A percentile compares a stretch with the other conserved stretches of the same genome.
phyloP scores from a whole-genome alignment of 495 filamentous ascomycete genomes.

The Hypoxylon rickii region DNA sequence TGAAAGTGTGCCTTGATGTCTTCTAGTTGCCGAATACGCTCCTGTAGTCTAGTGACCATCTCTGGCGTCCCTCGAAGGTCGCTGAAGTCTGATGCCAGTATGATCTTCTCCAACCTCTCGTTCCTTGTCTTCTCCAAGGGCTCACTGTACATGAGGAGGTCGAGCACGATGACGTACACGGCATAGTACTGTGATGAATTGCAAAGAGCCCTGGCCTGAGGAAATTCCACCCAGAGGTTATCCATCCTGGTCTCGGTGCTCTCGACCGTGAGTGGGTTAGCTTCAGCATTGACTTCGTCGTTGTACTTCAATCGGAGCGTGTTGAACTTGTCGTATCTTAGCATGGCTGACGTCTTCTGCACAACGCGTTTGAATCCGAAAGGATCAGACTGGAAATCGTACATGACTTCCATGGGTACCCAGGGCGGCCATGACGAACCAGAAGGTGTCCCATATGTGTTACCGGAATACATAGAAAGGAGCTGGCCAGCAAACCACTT shows the following conservation, averaged over 20 bases:
- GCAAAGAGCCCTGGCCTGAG: conserved; percentile 86
- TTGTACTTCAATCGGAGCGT: conserved; percentile 96
- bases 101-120: conserved; percentile 95
- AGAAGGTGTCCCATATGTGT: conserved; percentile 82
- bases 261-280: conserved; percentile 46
- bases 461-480: conserved; percentile 91
- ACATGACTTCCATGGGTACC: conserved; percentile 98
- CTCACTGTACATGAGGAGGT: conserved; percentile 92
- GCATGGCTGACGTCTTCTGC: conserved; percentile 88
- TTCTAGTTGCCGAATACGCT: conserved; percentile 88
- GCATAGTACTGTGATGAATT: conserved; percentile 96
- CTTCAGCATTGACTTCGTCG: conserved; percentile 77
- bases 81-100: conserved; percentile 99
- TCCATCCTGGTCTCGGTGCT: conserved; percentile 82
- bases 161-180: conserved; percentile 94
- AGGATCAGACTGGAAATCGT: conserved; percentile 87
- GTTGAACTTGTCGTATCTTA: conserved; percentile 98
- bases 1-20: conserved; percentile 98
- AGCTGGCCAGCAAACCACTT: conserved; percentile 80
- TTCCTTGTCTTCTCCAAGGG: conserved; percentile 93
- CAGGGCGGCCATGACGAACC: conserved; percentile 94
- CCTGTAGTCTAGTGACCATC: conserved; percentile 88
- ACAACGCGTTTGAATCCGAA: conserved; percentile 96
- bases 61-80: conserved; percentile 91
- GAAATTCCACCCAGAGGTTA: conserved; percentile 95